Evolutionary conservation across 2,329 filamentous ascomycete species (phyloP), one percentile per base, ranked within the genome.

Genomic region (Aaosphaeria arxii): DNA sequence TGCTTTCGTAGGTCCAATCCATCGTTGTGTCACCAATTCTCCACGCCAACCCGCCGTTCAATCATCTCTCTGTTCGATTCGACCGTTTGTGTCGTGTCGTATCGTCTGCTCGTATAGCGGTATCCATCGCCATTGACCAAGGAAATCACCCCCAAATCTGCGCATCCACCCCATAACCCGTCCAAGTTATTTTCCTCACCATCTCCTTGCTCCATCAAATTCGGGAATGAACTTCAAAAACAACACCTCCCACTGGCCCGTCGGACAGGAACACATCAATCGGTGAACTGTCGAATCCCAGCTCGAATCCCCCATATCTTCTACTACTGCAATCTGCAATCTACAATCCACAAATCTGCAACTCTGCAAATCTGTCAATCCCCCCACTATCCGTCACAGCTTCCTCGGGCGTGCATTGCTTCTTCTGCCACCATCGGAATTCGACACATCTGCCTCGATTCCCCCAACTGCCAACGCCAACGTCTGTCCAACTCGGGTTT

Each of bases 221-320:
- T 24, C 17, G 17, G 17, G 66, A 47, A 71, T 72, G 70, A 71
- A 72, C 58, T 72, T 72, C 59, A 72, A 72, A 54, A 70, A 69
- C 61, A 51, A 69, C 53, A 64, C 54, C 43, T 69, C 67, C 51
- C 68, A 71, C 61, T 74, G 71, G 71, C 71, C 71, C 53, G 70
- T 72, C 40, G 71, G 71, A 72, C 71, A 73, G 67, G 71, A 74
- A 58, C 65, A 70, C 57, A 71, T 74, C 62, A 74, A 74, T 55
- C 67, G 71, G 52, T 71, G 61, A 69, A 41, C 29, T 44, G 33
- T 44, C 42, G 52, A 38, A 46, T 40, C 47, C 47, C 47, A 36
- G 35, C 7, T 38, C 44, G 24, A 36, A 44, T 55, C 50, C 59
- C 55, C 55, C 58, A 57, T 59, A 55, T 50, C 49, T 54, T 30